These are phyloP conservation scores for Boletales sp. DNA, from an alignment of 768 basidiomycete species.

Conservation along the genomic window DNA sequence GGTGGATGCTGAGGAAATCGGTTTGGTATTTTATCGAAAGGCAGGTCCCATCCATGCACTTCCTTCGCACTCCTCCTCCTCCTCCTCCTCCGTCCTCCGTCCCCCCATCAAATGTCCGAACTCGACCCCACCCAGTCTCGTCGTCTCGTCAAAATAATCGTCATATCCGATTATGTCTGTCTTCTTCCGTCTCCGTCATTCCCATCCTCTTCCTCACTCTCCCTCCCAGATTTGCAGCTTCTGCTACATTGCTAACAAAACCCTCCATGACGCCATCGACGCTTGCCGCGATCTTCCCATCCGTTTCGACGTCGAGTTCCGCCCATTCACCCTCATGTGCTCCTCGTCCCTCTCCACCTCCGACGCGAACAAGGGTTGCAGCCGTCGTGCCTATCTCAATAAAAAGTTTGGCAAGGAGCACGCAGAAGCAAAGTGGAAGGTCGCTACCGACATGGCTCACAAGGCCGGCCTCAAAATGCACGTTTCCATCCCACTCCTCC, in stretches of 20 bases:
- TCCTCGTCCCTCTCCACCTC: slow-evolving; percentile 11
- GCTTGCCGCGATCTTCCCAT: slow-evolving; percentile 31
- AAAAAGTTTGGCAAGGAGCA: slow-evolving; percentile 28
- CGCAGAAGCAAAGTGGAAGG: slow-evolving; percentile 25
- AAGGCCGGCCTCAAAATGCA: slow-evolving; percentile 27
- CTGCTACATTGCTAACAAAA: slow-evolving; percentile 39
- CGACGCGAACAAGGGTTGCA: slow-evolving; percentile 18
- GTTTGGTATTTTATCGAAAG: slow-evolving; percentile 24
- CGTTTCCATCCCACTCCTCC: neutral
- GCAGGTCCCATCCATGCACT: slow-evolving; percentile 26
- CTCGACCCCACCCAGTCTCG: slow-evolving; percentile 7
- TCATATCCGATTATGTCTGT: slow-evolving; percentile 35
- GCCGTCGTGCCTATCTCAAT: slow-evolving; percentile 20
- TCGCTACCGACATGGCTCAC: slow-evolving; percentile 26
- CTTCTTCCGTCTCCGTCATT: neutral
- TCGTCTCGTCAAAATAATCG: slow-evolving; percentile 29
- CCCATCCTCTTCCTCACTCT: slow-evolving; percentile 6
- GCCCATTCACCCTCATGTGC: slow-evolving; percentile 32
- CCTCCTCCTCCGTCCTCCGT: neutral
- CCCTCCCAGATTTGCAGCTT: slow-evolving; percentile 29
- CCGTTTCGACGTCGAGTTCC: slow-evolving; percentile 34
- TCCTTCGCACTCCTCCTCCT: slow-evolving; percentile 4
- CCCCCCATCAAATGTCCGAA: slow-evolving; percentile 16
- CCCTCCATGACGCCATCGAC: slow-evolving; percentile 35
- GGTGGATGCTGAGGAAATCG: slow-evolving; percentile 26